A percentile compares a stretch with the other conserved stretches of the same genome.
These are phyloP conservation scores for Amanita pallidorosea DNA, from an alignment of 768 basidiomycete species.

Conservation along the genomic window DNA sequence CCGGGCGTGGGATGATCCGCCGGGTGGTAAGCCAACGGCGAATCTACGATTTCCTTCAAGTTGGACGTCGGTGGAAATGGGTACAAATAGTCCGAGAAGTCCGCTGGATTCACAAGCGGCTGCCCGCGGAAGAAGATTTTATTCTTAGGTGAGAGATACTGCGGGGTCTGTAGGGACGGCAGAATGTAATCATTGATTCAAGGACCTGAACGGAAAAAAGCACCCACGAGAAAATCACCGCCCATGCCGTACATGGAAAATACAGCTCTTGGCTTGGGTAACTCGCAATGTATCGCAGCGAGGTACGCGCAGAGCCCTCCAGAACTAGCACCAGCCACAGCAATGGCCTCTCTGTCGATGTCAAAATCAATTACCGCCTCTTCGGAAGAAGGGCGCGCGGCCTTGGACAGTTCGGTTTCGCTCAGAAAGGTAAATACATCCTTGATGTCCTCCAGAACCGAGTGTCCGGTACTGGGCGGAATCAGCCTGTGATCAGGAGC, in stretches of 20 bases:
- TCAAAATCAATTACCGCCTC: slow-evolving; percentile 11
- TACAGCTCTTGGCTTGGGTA: slow-evolving; percentile 42
- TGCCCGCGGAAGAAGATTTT: slow-evolving; percentile 42
- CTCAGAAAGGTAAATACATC: slow-evolving; percentile 42
- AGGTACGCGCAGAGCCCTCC: slow-evolving; percentile 59
- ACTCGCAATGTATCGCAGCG: slow-evolving; percentile 36
- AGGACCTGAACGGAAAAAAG: not conserved
- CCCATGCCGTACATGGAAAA: slow-evolving; percentile 55
- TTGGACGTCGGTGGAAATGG: slow-evolving; percentile 20
- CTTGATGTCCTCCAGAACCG: slow-evolving; percentile 46
- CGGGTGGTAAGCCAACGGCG: slow-evolving; percentile 35
- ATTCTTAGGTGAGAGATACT: slow-evolving; percentile 38
- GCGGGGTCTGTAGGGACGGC: slow-evolving; percentile 27
- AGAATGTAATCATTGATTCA: not conserved
- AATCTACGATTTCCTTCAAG: slow-evolving; percentile 23
- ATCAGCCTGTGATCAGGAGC: slow-evolving; percentile 56
- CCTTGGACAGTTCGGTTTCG: slow-evolving; percentile 3
- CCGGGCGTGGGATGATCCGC: slow-evolving; percentile 37
- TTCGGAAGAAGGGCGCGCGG: slow-evolving; percentile 4
- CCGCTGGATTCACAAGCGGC: slow-evolving; percentile 39
- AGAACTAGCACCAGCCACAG: slow-evolving; percentile 46
- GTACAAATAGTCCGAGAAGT: slow-evolving; percentile 36
- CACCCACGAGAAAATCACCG: slow-evolving; percentile 41
- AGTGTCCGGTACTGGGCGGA: slow-evolving; percentile 41
- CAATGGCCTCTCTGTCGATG: slow-evolving; percentile 34